Conservation (phyloP, 768 basidiomycete species). For the Collybiopsis luxurians region DNA sequence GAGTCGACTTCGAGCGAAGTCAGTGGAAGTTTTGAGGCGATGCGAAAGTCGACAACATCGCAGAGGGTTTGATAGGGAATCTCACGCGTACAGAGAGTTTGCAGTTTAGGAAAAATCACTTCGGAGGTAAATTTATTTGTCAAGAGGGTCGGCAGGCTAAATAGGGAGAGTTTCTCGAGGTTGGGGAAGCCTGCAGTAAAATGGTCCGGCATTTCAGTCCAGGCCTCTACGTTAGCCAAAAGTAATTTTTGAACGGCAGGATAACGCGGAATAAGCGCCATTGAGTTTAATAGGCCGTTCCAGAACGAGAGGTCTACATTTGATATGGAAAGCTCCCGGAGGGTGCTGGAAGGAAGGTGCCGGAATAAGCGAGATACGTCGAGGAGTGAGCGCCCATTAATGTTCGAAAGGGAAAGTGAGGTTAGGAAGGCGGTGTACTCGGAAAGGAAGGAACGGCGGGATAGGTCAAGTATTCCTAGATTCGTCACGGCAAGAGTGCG, state of each 20-base stretch:
- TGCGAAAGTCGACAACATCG: neutral
- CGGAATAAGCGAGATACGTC: neutral
- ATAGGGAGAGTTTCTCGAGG: neutral
- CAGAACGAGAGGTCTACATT: constrained; percentile 1
- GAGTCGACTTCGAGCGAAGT: constrained; percentile 2
- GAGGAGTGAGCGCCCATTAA: neutral
- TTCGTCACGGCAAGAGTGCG: neutral
- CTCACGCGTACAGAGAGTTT: neutral
- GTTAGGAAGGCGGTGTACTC: constrained; percentile 3
- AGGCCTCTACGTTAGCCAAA: neutral
- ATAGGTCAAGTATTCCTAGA: neutral
- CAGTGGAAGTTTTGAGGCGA: neutral
- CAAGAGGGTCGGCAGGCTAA: neutral
- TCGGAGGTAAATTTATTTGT: neutral
- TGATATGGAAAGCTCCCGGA: neutral
- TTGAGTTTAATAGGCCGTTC: neutral
- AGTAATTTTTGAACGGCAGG: neutral
- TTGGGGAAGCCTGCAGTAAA: neutral
- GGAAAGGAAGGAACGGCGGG: neutral
- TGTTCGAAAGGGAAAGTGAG: neutral
- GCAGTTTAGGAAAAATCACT: neutral
- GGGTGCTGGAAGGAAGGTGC: neutral
- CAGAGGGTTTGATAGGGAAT: neutral
- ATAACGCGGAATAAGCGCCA: neutral
- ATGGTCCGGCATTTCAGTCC: neutral